These are phyloP conservation scores for Manihot esculenta DNA, from an alignment of 441 rosid genomes.

Conservation along the genomic window DNA sequence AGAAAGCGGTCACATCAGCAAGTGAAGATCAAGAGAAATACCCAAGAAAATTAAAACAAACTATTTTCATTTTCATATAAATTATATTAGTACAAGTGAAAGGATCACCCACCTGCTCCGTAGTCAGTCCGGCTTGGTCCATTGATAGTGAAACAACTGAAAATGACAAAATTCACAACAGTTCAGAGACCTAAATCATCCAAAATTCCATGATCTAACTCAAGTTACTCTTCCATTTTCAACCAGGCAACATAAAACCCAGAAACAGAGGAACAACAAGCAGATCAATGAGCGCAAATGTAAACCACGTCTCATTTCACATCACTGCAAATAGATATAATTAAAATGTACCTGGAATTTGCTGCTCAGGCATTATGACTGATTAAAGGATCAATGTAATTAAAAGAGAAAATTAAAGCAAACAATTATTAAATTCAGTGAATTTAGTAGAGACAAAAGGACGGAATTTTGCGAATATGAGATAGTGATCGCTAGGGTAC, in stretches of 20 bases:
- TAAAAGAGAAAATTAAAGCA: background rate
- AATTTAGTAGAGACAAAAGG: too few relatives aligned
- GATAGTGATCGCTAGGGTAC: too few relatives aligned
- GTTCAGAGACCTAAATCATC: conserved; percentile 24
- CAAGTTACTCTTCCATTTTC: background rate
- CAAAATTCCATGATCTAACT: background rate
- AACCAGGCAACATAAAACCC: background rate
- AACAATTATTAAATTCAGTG: background rate
- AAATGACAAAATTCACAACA: conserved; percentile 24
- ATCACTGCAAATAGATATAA: background rate
- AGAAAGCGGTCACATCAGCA: too few relatives aligned
- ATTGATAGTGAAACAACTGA: conserved; percentile 38
- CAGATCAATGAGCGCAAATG: conserved; percentile 9
- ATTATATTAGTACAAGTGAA: conserved; percentile 2
- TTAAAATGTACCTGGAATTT: conserved; percentile 1
- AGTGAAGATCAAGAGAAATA: background rate
- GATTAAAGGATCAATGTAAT: background rate
- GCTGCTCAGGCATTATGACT: background rate
- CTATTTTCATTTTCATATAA: too few relatives aligned
- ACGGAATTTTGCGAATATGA: too few relatives aligned
- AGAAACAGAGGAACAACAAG: background rate
- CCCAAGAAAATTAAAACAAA: background rate
- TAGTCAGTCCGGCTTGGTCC: conserved; percentile 73
- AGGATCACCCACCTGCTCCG: conserved; percentile 65
- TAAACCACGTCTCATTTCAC: background rate